Conservation (phyloP, 2,329 filamentous ascomycete species). For the Fusarium haematococcum region DNA sequence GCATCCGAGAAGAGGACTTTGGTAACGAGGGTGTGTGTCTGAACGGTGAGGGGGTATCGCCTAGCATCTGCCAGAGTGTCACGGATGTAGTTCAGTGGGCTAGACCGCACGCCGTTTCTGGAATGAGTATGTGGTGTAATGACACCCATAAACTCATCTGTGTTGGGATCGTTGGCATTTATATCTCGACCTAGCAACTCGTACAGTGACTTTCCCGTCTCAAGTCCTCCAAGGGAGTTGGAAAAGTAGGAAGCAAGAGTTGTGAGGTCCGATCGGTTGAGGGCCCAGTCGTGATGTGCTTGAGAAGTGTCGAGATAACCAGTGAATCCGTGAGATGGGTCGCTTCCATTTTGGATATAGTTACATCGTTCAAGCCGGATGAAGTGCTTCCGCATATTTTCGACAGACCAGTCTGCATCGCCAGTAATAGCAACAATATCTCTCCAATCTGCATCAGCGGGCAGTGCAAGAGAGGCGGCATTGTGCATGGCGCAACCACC, state of each 20-base stretch:
- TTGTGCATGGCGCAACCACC: background rate
- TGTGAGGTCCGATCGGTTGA: background rate
- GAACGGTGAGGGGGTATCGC: background rate
- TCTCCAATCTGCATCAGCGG: background rate
- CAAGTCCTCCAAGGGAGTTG: background rate
- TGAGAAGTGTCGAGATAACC: background rate
- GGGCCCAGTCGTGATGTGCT: background rate
- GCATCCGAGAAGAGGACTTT: background rate
- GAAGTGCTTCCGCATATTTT: constrained; percentile 64
- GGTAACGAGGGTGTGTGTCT: background rate
- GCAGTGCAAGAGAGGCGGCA: background rate
- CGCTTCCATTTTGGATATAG: background rate
- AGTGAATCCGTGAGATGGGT: background rate
- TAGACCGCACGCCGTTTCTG: background rate
- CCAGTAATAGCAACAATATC: background rate
- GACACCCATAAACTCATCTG: background rate
- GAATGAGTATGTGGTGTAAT: background rate
- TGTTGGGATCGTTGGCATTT: background rate
- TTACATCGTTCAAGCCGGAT: background rate
- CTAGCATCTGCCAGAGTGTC: background rate
- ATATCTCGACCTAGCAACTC: background rate
- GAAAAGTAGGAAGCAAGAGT: background rate
- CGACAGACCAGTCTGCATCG: background rate
- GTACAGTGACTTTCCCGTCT: background rate
- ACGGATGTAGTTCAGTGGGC: background rate